phyloP scores from a whole-genome alignment of 2,329 filamentous ascomycete genomes.

The Penicillium freii region DNA sequence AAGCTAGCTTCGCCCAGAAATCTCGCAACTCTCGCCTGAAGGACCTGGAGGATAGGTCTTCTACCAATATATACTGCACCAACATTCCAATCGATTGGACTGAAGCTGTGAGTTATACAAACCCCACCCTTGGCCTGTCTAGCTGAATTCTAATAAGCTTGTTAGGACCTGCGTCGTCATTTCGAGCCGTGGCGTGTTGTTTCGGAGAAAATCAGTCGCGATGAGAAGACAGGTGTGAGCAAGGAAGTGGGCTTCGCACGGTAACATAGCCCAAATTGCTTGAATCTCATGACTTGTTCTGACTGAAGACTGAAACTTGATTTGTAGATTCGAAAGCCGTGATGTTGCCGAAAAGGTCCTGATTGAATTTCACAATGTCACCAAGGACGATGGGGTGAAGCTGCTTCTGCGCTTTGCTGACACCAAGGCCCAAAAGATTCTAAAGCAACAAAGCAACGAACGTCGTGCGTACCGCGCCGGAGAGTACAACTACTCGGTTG shows the following conservation, averaged over 20 bases:
- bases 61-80: conserved; percentile 96
- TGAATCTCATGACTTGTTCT: background rate
- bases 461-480: conserved; percentile 93
- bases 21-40: conserved; percentile 98
- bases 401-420: conserved; percentile 96
- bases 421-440: conserved; percentile 91
- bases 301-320: conserved; percentile 13
- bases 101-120: conserved; percentile 66
- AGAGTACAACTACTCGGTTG: conserved; percentile 71
- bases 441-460: conserved; percentile 94
- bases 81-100: conserved; percentile 91
- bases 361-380: conserved; percentile 75
- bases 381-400: conserved; percentile 75
- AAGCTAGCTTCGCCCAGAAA: conserved; percentile 97
- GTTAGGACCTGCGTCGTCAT: conserved; percentile 69
- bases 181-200: conserved; percentile 63
- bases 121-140: background rate
- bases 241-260: conserved; percentile 96
- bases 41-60: conserved; percentile 82
- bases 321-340: conserved; percentile 75
- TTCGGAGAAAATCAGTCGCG: conserved; percentile 92
- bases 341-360: conserved; percentile 90
- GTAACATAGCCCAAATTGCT: conserved; percentile 48
- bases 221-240: conserved; percentile 79
- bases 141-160: conserved; percentile 54